Base-by-base conservation (phyloP, 2,329 filamentous ascomycete genomes). In the Penicillium sumatraense region DNA sequence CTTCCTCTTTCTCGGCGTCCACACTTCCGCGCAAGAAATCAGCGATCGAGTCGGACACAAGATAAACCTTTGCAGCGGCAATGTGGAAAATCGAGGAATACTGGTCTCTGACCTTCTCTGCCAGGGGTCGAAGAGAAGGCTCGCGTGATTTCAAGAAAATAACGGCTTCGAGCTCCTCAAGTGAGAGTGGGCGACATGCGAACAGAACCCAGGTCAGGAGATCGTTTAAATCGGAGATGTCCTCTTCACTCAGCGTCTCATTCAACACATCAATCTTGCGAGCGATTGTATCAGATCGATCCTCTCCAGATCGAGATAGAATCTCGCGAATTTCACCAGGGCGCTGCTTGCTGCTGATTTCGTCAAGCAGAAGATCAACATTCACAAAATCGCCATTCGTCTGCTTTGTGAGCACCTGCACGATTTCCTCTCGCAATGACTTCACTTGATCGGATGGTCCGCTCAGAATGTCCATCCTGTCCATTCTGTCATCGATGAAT, bases 171-270 rank as follows among this genome's bases (percentile, higher is more conserved):
- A 68, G 53, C n/a, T 58, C 52, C n/a, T 48, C 41, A 0, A 67
- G 46, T 4, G 31, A 56, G 2, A 57, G 57, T 11, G 42, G 36
- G 3, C 44, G 26, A 8, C 18, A 21, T 20, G 51, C 44, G 16
- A 49, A 53, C 11, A 68, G 56, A 6, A 61, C 54, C 63, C 64
- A 68, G 14, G 58, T 60, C 20, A 68, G 51, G 14, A 68, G 27
- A n/a, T 58, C 54, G 24, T 68, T 67, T 13, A 68, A 51, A 24
- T 68, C 65, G 24, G 63, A 60, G 27, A 68, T 65, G 53, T 68
- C 64, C 14, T 68, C 64, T 5, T 64, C 54, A 29, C 60, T 61
- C 2, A 68, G 60, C 7, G 63, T 63, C 13, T 62, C 58, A 35
- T 65, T 68, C 1, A 67, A 53, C 8, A 33, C 49, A 3, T 62